phyloP scores from a whole-genome alignment of 768 basidiomycete genomes.

The Mycena indigotica region DNA sequence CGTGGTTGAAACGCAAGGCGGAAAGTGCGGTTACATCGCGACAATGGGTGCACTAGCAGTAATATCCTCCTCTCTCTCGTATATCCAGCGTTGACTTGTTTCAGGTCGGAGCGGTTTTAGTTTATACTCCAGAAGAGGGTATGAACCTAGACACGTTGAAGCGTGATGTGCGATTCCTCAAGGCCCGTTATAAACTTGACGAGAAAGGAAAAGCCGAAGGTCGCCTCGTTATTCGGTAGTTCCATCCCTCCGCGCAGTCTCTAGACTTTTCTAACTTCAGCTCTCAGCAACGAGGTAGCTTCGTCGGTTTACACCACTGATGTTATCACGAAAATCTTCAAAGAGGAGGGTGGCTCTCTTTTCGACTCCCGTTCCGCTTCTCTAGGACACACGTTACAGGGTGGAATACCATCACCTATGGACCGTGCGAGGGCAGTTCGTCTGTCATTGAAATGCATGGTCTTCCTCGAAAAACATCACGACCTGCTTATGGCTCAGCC shows the following conservation, averaged over 20 bases:
- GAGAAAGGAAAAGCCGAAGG: slow-evolving; percentile 90
- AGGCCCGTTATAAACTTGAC: slow-evolving; percentile 82
- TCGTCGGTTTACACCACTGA: slow-evolving; percentile 91
- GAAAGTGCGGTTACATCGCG: slow-evolving; percentile 93
- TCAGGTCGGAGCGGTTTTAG: slow-evolving; percentile 77
- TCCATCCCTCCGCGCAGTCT: slow-evolving; percentile 26
- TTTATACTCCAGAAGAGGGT: slow-evolving; percentile 92
- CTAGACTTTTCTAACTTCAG: no score
- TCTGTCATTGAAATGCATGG: slow-evolving; percentile 89
- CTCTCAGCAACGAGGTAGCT: slow-evolving; percentile 75
- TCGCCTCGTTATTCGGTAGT: slow-evolving; percentile 86
- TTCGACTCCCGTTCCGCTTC: slow-evolving; percentile 97
- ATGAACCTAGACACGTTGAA: slow-evolving; percentile 82
- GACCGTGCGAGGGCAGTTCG: slow-evolving; percentile 92
- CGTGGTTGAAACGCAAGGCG: slow-evolving; percentile 97
- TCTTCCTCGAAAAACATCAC: slow-evolving; percentile 88
- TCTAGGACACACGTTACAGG: slow-evolving; percentile 95
- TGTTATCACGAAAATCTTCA: slow-evolving; percentile 89
- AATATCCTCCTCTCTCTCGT: background rate
- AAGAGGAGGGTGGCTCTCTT: slow-evolving; percentile 88
- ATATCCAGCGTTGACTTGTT: slow-evolving; percentile 1
- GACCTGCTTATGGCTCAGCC: slow-evolving; percentile 52
- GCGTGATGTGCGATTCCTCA: slow-evolving; percentile 86
- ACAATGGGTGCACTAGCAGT: slow-evolving; percentile 95
- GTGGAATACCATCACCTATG: slow-evolving; percentile 91